Percentiles rank a stretch among this genome's conserved stretches.
Conservation (phyloP, 352 stramenopile genomes). For the Phytophthora nicotianae region DNA sequence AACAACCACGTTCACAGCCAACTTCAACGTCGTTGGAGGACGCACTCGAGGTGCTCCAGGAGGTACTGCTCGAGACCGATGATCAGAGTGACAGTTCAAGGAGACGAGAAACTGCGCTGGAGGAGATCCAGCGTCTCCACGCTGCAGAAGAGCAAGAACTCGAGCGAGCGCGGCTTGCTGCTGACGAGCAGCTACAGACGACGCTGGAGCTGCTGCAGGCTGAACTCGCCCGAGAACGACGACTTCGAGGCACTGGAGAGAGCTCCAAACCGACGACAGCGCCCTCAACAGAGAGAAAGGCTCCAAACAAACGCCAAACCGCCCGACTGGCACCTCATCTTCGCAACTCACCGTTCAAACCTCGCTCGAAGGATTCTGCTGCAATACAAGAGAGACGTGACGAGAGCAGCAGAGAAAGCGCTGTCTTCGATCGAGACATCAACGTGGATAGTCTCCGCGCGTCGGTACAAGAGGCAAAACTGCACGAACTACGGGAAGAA, state of each 20-base stretch:
- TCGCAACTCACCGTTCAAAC: constrained; percentile 33
- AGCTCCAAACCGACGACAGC: background rate
- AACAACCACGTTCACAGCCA: constrained; percentile 6
- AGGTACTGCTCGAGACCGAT: constrained; percentile 26
- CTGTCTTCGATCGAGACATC: constrained; percentile 6
- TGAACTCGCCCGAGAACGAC: constrained; percentile 26
- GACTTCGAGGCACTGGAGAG: constrained; percentile 1
- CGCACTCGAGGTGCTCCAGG: constrained; percentile 34
- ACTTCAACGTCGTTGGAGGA: constrained; percentile 28
- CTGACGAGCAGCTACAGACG: constrained; percentile 33
- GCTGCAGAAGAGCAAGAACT: constrained; percentile 20
- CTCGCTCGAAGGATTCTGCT: constrained; percentile 7
- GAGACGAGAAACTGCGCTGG: constrained; percentile 16
- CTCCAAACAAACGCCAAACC: constrained; percentile 12
- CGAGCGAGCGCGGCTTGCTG: constrained; percentile 29
- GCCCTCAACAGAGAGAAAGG: constrained; percentile 6
- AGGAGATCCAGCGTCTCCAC: constrained; percentile 17
- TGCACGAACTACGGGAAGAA: constrained; percentile 26
- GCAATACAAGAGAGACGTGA: constrained; percentile 9
- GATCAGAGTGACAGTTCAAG: constrained; percentile 23
- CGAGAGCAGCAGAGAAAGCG: background rate
- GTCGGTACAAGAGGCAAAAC: constrained; percentile 28
- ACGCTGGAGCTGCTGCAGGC: constrained; percentile 36
- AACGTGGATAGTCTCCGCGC: constrained; percentile 5
- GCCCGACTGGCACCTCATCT: constrained; percentile 19